These are phyloP conservation scores for Reutealis trisperma DNA, from an alignment of 345 rosid genomes.

Conservation along the genomic window DNA sequence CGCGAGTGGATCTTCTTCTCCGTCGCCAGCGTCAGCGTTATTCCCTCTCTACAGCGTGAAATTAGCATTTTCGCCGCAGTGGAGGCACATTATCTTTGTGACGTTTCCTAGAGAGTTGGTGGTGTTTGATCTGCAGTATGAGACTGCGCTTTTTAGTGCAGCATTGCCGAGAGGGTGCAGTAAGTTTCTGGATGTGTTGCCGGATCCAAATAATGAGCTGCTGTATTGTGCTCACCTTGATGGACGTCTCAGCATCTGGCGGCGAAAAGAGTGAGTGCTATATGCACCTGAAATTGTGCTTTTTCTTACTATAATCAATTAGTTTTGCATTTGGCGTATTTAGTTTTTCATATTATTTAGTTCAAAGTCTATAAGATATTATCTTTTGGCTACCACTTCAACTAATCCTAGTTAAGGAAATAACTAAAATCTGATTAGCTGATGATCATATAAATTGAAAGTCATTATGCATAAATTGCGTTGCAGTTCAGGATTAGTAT, in stretches of 20 bases:
- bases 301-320: background rate
- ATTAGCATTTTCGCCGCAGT: slow-evolving; percentile 75
- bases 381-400: background rate
- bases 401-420: background rate
- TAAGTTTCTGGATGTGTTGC: slow-evolving; percentile 83
- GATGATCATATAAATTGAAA: background rate
- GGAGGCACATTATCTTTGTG: slow-evolving; percentile 71
- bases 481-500: background rate
- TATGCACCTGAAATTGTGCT: background rate
- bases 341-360: background rate
- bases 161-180: slow-evolving; percentile 87
- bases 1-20: slow-evolving; percentile 33
- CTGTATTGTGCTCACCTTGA: slow-evolving; percentile 89
- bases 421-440: background rate
- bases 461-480: background rate
- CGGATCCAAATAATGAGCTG: slow-evolving; percentile 76
- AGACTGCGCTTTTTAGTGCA: slow-evolving; percentile 52
- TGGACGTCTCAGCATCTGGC: slow-evolving; percentile 93
- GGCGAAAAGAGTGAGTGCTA: slow-evolving; percentile 69
- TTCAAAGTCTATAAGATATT: background rate
- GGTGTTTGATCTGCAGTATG: slow-evolving; percentile 85
- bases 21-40: slow-evolving; percentile 73
- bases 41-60: slow-evolving; percentile 68
- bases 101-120: slow-evolving; percentile 93
- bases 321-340: background rate